A percentile compares a stretch with the other conserved stretches of the same genome.
Conservation (phyloP, 1,284 basidiomycete genomes). For the Trichosporon faecale region DNA sequence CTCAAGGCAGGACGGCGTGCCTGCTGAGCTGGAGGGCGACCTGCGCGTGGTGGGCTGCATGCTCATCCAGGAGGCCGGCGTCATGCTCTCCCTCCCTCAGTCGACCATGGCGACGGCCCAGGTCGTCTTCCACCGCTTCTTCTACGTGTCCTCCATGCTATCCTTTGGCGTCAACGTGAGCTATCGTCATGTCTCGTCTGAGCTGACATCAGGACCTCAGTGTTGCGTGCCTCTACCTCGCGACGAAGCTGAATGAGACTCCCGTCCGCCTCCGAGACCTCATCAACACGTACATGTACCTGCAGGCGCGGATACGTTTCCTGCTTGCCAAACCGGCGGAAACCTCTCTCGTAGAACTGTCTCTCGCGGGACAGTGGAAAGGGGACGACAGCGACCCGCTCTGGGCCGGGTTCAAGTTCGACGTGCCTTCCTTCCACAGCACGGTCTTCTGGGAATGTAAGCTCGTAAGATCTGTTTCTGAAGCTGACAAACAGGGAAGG, state of each 20-base stretch:
- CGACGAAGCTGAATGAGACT: slow-evolving; percentile 94
- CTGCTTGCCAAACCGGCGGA: slow-evolving; percentile 39
- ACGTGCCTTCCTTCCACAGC: slow-evolving; percentile 44
- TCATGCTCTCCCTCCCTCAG: slow-evolving; percentile 90
- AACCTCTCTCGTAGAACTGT: slow-evolving; percentile 16
- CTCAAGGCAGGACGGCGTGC: slow-evolving; percentile 76
- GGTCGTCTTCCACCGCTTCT: slow-evolving; percentile 94
- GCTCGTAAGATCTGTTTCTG: not conserved
- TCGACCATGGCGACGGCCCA: slow-evolving; percentile 94
- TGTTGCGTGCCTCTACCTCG: slow-evolving; percentile 88
- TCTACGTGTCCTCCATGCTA: slow-evolving; percentile 90
- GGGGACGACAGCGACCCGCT: slow-evolving; percentile 22
- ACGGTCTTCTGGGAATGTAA: slow-evolving; percentile 50
- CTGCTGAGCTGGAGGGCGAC: slow-evolving; percentile 75
- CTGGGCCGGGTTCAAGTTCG: slow-evolving; percentile 42
- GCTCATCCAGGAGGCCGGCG: slow-evolving; percentile 89
- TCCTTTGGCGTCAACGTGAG: slow-evolving; percentile 85
- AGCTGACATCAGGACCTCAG: slow-evolving; percentile 68
- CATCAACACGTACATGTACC: slow-evolving; percentile 87
- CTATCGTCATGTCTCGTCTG: not conserved
- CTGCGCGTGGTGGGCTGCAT: slow-evolving; percentile 83
- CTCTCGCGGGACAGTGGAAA: slow-evolving; percentile 10
- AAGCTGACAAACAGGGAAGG: slow-evolving; percentile 40
- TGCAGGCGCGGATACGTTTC: slow-evolving; percentile 52
- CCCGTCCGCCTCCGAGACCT: slow-evolving; percentile 86